phyloP scores from a whole-genome alignment of 192 early-diverging fungal genomes.

The Ambispora gerdemannii region DNA sequence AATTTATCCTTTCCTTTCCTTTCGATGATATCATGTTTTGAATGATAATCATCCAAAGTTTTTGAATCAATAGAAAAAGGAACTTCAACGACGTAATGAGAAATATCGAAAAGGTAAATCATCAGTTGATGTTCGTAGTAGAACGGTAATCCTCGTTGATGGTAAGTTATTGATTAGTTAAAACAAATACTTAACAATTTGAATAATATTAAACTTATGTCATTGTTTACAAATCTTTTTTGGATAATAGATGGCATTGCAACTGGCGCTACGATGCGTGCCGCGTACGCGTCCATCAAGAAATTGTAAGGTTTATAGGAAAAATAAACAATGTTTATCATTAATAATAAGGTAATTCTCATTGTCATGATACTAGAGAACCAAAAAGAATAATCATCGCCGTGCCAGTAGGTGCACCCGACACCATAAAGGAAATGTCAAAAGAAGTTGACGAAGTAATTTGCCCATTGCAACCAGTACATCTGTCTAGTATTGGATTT shows the following conservation, averaged over 20 bases:
- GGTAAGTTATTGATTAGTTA: slow-evolving; percentile 1
- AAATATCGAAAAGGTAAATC: slow-evolving; percentile 28
- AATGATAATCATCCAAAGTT: slow-evolving; percentile 2
- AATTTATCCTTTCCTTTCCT: not conserved
- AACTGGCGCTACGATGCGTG: slow-evolving; percentile 29
- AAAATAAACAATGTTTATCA: not conserved
- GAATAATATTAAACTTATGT: not conserved
- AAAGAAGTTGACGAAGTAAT: slow-evolving; percentile 25
- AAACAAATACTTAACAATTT: not conserved
- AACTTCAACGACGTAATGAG: slow-evolving; percentile 17
- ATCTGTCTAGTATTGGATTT: slow-evolving; percentile 13
- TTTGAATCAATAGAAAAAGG: slow-evolving; percentile 5
- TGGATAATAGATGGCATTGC: slow-evolving; percentile 21
- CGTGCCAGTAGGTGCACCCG: slow-evolving; percentile 25
- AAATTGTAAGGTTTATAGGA: not conserved
- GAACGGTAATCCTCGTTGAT: slow-evolving; percentile 27
- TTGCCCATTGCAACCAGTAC: slow-evolving; percentile 4
- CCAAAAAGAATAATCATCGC: slow-evolving; percentile 26
- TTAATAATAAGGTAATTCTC: not conserved
- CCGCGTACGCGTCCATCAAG: slow-evolving; percentile 7
- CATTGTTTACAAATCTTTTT: not conserved
- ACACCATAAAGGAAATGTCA: slow-evolving; percentile 6
- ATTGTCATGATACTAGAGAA: not conserved
- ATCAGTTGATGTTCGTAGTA: slow-evolving; percentile 13
- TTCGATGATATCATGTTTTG: not conserved